Evolutionary conservation across 495 filamentous ascomycete species (phyloP).

Genomic region (Letharia columbiana): DNA sequence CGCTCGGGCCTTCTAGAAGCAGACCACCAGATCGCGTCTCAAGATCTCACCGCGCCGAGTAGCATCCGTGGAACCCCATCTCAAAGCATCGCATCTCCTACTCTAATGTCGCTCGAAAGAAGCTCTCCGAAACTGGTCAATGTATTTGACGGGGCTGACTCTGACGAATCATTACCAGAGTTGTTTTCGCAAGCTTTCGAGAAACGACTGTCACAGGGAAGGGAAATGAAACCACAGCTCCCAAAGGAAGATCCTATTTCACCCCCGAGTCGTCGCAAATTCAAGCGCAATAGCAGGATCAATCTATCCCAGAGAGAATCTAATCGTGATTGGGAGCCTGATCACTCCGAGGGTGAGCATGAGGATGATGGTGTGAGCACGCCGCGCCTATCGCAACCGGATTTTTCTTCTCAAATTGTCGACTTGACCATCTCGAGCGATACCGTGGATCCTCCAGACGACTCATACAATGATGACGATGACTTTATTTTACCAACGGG

Average conservation of each 20-base stretch:
- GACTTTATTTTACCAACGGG: conserved; percentile 31
- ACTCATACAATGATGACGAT: conserved; percentile 29
- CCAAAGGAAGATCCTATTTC: conserved; percentile 11
- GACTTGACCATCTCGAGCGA: conserved; percentile 41
- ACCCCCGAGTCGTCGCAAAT: conserved; percentile 4
- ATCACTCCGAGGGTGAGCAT: neutral
- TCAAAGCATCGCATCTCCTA: conserved; percentile 10
- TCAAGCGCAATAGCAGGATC: conserved; percentile 7
- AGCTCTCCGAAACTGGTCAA: neutral
- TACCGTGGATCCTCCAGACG: conserved; percentile 25
- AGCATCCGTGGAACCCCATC: neutral
- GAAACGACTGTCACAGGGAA: conserved; percentile 18
- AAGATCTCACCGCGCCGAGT: conserved; percentile 10
- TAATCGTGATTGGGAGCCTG: conserved; percentile 5
- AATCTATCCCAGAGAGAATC: conserved; percentile 7
- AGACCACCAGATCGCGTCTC: conserved; percentile 9
- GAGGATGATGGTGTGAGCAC: conserved; percentile 2
- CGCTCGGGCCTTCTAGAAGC: conserved; percentile 8
- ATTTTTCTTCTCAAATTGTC: conserved; percentile 29
- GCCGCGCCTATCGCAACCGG: conserved; percentile 16
- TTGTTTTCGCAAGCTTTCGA: conserved; percentile 22
- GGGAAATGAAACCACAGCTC: conserved; percentile 16
- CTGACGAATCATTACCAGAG: conserved; percentile 20
- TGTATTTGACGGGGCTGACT: conserved; percentile 1
- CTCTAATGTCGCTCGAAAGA: neutral